phyloP scores from a whole-genome alignment of 2,329 filamentous ascomycete genomes.

The Aureobasidium leucospermi region DNA sequence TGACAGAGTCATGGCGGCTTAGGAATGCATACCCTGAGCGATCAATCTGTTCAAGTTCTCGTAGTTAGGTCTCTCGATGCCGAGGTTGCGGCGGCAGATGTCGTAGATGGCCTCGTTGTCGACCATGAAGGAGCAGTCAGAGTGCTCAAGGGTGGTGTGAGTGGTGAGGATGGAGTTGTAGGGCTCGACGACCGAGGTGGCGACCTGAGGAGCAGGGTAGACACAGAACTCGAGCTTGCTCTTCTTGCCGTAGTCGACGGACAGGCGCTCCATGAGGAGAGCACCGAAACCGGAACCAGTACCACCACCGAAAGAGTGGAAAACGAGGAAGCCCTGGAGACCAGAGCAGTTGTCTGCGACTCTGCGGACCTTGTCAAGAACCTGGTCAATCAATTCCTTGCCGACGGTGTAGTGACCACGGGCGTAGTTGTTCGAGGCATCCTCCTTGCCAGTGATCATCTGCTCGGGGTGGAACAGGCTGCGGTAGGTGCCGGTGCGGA shows the following conservation, averaged over 20 bases:
- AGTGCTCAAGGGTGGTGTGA: constrained; percentile 98
- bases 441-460: constrained; percentile 99
- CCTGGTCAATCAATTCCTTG: constrained; percentile 98
- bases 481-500: constrained; percentile 94
- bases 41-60: constrained; percentile 99
- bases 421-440: constrained; percentile 99
- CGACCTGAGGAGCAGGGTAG: constrained; percentile 94
- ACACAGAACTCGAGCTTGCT: constrained; percentile 99
- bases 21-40: constrained; percentile 65
- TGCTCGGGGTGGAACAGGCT: constrained; percentile 97
- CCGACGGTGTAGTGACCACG: constrained; percentile 99
- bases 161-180: constrained; percentile 99
- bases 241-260: constrained; percentile 99
- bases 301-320: constrained; percentile 99
- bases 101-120: constrained; percentile 99
- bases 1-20: neutral
- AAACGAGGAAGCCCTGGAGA: constrained; percentile 98
- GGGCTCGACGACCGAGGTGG: constrained; percentile 95
- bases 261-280: constrained; percentile 96
- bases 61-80: constrained; percentile 94
- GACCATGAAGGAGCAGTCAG: constrained; percentile 99
- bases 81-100: constrained; percentile 96
- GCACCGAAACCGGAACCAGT: constrained; percentile 98
- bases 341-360: constrained; percentile 97
- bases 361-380: constrained; percentile 93